Evolutionary conservation across 1,284 basidiomycete genomes (phyloP), one percentile per base, ranked within the genome.

Genomic region (Cystobasidium slooffiae): DNA sequence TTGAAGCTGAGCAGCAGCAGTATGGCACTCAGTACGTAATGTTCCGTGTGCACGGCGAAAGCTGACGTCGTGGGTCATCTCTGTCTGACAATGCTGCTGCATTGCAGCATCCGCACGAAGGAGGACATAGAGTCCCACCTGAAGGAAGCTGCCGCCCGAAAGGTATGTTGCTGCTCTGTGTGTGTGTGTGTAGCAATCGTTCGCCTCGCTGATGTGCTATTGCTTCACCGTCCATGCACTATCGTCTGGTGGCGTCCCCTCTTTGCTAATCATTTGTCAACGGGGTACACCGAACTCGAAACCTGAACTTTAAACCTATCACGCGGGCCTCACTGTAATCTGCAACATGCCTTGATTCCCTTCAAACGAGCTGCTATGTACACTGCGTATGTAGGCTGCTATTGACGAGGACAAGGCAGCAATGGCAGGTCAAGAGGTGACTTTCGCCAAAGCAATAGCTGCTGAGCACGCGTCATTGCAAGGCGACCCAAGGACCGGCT

Each of bases 381-480:
- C n/a, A 31, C 31, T 37, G 37, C 31, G n/a, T 24, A 24, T 62
- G 46, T 52, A 73, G 70, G 70, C 70, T n/a, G 70, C 70, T 41
- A 73, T 73, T 24, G 70, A 73, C 53, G 37, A 65, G 24, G 37
- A 65, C 52, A 65, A 51, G 37, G 31, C 56, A 37, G 70, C 41
- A 7, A 41, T 73, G 18, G 62, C 70, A 18, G 70, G 70, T 8
- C 70, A 73, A 46, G 70, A 73, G 51, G 70, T 73, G 2, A 53
- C 70, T 18, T 73, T 73, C 44, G 62, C 70, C 14, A 73, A 73
- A 58, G 47, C 70, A 37, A 66, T 73, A 22, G 70, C 70, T 44
- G 63, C 70, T n/a, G 70, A 73, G 20, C 66, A 68, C 6, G 49
- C 62, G 37, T 24, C 59, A 10, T 22, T 59, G 7, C 59, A 62